These are phyloP conservation scores for Eucalyptus caleyi DNA, from an alignment of 345 rosid genomes.

Conservation along the genomic window DNA sequence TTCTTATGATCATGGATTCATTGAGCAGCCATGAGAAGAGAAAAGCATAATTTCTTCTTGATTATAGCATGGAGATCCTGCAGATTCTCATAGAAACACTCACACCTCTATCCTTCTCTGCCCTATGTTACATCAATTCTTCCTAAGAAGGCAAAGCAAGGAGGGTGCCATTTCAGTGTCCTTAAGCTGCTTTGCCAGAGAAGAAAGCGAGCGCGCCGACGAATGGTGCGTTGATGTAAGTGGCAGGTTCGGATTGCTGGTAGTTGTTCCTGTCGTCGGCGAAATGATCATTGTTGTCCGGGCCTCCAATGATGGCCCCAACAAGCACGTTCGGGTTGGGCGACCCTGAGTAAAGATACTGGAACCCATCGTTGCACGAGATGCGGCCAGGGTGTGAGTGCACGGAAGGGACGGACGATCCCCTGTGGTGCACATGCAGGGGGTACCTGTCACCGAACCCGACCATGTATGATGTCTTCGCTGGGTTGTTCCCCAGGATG, in stretches of 20 bases:
- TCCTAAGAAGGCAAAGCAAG: not conserved
- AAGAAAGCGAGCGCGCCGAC: slow-evolving; percentile 65
- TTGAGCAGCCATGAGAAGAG: not conserved
- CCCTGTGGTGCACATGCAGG: slow-evolving; percentile 78
- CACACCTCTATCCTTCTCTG: not conserved
- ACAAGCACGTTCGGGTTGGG: slow-evolving; percentile 51
- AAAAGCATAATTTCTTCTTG: not conserved
- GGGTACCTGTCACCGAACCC: slow-evolving; percentile 77
- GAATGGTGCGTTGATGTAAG: slow-evolving; percentile 67
- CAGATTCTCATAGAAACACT: not conserved
- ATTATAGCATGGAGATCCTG: not conserved
- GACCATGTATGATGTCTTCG: slow-evolving; percentile 78
- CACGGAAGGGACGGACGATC: slow-evolving; percentile 67
- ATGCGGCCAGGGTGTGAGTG: slow-evolving; percentile 34
- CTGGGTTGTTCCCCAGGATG: slow-evolving; percentile 76
- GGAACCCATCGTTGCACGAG: slow-evolving; percentile 40
- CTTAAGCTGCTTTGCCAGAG: not conserved
- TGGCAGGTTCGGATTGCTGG: slow-evolving; percentile 68
- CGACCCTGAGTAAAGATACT: slow-evolving; percentile 29
- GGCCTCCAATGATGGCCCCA: slow-evolving; percentile 63
- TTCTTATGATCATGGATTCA: not conserved
- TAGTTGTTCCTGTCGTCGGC: slow-evolving; percentile 50
- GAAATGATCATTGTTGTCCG: slow-evolving; percentile 41
- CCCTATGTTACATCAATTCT: not conserved
- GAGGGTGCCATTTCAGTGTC: not conserved